Percentiles rank a stretch among this genome's conserved stretches.
Conservation (phyloP, 768 basidiomycete genomes). For the Exidia glandulosa region DNA sequence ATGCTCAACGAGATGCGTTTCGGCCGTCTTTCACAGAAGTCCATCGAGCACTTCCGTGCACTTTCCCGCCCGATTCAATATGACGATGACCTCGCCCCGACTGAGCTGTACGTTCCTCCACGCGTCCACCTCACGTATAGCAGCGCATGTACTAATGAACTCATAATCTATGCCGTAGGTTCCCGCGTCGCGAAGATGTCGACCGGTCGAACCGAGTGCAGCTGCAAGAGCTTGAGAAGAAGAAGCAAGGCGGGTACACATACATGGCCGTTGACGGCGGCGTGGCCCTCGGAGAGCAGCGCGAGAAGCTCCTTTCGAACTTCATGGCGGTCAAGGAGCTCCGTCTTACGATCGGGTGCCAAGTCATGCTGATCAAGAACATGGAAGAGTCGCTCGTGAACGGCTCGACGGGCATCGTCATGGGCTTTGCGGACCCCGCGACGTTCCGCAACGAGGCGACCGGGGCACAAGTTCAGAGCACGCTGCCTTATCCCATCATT, state of each 20-base stretch:
- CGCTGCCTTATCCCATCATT: constrained; percentile 53
- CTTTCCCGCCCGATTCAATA: constrained; percentile 68
- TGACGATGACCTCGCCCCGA: constrained; percentile 73
- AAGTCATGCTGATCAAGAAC: constrained; percentile 96
- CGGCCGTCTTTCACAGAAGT: constrained; percentile 54
- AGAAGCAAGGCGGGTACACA: constrained; percentile 32
- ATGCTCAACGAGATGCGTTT: constrained; percentile 99
- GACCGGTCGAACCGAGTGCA: constrained; percentile 64
- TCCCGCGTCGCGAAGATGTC: constrained; percentile 90
- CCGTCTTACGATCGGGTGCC: constrained; percentile 63
- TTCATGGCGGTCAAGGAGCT: constrained; percentile 77
- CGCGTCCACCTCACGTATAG: too few relatives aligned
- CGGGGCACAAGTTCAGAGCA: constrained; percentile 17
- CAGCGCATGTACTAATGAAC: background rate
- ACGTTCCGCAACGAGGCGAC: constrained; percentile 23
- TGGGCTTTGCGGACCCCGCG: constrained; percentile 40
- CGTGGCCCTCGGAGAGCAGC: constrained; percentile 36
- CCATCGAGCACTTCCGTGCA: constrained; percentile 57
- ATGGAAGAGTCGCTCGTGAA: constrained; percentile 63
- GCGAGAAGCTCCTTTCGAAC: constrained; percentile 73
- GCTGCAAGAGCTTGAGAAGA: constrained; percentile 44
- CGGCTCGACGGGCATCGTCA: constrained; percentile 80
- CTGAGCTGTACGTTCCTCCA: constrained; percentile 64
- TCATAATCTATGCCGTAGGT: too few relatives aligned
- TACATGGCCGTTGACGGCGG: constrained; percentile 62